Base-by-base conservation (phyloP, 805 yeast species). In the Schwanniomyces yamadae region DNA sequence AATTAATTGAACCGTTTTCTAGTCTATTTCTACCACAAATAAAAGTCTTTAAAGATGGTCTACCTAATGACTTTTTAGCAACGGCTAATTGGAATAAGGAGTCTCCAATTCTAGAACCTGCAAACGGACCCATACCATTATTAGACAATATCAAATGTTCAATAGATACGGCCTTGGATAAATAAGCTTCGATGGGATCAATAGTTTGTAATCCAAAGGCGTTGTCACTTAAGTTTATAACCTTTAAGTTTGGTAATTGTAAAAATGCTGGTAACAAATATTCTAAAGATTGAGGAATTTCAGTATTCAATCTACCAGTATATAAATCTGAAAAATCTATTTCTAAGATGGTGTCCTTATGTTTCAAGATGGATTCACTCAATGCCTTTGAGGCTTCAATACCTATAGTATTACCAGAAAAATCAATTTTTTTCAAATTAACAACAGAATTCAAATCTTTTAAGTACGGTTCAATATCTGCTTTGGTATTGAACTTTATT, bases 51-150 rank as follows among this genome's bases (percentile, higher is more conserved):
- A 89, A 74, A 11, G 77, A 61, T 21, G 69, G 63, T 36, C 76
- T 64, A 15, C 74, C 68, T 27, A 65, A 63, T 20, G 56, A 50
- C 45, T 68, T 59, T 63, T 89, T 89, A 39, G 80, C 82, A 34
- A 59, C 60, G 14, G 93, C 79, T 45, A 91, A 73, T 48, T 75
- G 73, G 64, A 71, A 86, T 31, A 93, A 75, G 4, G 96, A 86
- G 50, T 80, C 79, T 41, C 97, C 99, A 43, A 93, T 85, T 58
- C 95, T 78, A 39, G 91, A 83, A 51, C 99, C 99, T 1, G 98
- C 95, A 58, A 84, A 84, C 17, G 99, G 99, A 23, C 99, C 99
- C 80, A 93, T 83, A 37, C 99, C 99, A 60, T 93, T 93, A 65
- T 93, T 93, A 31, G 96, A 83, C 44, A 93, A 71, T 47, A 87